Evolutionary conservation across 108 stramenopile species (phyloP), one percentile per base, ranked within the genome.

Genomic region (Skeletonema potamos): DNA sequence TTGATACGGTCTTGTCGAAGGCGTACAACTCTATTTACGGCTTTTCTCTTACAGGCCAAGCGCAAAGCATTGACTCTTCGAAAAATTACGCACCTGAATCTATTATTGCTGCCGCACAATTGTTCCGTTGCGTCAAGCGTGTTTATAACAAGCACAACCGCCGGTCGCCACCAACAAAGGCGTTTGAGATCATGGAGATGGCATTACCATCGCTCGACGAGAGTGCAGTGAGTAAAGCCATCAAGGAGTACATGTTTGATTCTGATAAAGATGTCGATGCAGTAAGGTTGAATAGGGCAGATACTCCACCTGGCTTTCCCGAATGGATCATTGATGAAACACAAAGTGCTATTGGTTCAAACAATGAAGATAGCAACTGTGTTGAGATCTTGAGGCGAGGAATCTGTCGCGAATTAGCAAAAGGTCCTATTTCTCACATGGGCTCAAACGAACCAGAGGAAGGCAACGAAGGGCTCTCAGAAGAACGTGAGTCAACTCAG

Each of bases 101-200:
- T 54, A 68, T 82, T 0, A 55, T 64, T 20, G 88, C 89, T 32
- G 88, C 94, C 39, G 85, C 79, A 32, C 77, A 77, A 61, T 79
- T 95, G 26, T 95, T 92, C 66, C 80, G 90, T n/a, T 90, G 92
- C 67, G 76, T 95, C 2, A 60, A 79, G 27, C 77, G 94, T 68
- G 77, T 89, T 58, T 91, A 89, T 61, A 66, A 81, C 26, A 64
- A 79, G 5, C 48, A 51, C 22, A 84, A 85, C 13, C 72, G 89
- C 32, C 79, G 76, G 39, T 64, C 85, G 1, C 80, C 87, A 13
- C 94, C 94, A 13, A 90, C 79, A 55, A 75, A 65, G 37, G 87
- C 90, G 11, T 73, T 93, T 13, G 90, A 92, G 27, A 29, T 66
- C 11, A 79, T 95, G 7, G 81, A 74, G 8, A 33, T 78, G 51